Conservation (phyloP, 2,329 filamentous ascomycete genomes). For the Alternaria gansuensis region DNA sequence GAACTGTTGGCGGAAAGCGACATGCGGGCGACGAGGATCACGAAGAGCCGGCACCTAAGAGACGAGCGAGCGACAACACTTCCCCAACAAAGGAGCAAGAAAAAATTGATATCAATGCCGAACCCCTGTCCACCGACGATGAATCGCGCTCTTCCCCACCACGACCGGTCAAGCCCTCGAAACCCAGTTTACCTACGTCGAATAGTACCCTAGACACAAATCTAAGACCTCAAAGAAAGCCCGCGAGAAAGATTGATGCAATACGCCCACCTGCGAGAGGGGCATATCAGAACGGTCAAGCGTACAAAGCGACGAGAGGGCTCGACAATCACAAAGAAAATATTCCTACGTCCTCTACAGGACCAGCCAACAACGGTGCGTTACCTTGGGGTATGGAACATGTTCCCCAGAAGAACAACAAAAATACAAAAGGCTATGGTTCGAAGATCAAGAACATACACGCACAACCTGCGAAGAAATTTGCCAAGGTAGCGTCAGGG, state of each 20-base stretch:
- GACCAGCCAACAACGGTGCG: conserved; percentile 1
- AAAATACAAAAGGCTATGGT: conserved; percentile 10
- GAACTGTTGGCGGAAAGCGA: conserved; percentile 41
- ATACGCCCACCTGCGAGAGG: conserved; percentile 22
- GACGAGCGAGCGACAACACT: conserved; percentile 4
- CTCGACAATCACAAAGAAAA: conserved; percentile 33
- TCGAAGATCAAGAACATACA: conserved; percentile 27
- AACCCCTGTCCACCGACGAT: conserved; percentile 38
- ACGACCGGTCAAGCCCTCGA: conserved; percentile 15
- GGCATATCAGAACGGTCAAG: conserved; percentile 20
- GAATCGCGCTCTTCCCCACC: conserved; percentile 21
- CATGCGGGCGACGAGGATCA: conserved; percentile 53
- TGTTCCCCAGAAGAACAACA: conserved; percentile 19
- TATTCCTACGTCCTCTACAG: conserved; percentile 18
- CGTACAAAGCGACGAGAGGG: conserved; percentile 17
- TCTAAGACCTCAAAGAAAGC: conserved; percentile 16
- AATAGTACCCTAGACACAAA: conserved; percentile 4
- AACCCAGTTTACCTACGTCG: conserved; percentile 6
- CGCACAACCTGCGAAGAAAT: conserved; percentile 15
- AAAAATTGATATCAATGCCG: conserved; percentile 27
- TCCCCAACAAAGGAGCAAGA: not conserved
- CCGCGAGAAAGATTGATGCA: conserved; percentile 1
- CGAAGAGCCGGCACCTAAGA: conserved; percentile 34
- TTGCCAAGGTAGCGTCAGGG: conserved; percentile 11
- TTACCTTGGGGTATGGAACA: conserved; percentile 25